Base-by-base conservation (phyloP, 2,329 filamentous ascomycete species). In the Ceratocystis destructans region DNA sequence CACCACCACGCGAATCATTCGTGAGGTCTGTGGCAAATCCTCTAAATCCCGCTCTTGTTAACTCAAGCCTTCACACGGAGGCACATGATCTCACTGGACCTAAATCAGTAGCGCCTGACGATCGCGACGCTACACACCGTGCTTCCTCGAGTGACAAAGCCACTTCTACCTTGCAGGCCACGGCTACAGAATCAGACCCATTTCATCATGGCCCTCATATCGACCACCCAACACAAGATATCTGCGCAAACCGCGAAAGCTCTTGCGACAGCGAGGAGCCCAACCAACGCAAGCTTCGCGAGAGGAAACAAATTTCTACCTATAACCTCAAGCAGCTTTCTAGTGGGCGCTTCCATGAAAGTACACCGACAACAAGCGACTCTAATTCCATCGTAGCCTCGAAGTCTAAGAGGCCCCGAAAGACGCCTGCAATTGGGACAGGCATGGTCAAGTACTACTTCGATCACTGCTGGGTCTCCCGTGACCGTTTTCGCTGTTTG, bases 291-390 rank as follows among this genome's bases (percentile, higher is more conserved):
- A 46, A 44, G 6, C 62, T 64, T 4, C 62, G 62, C 8, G 28
- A 53, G 25, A n/a, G 62, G 25, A 64, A 37, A 22, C 62, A 62
- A 61, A 48, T 44, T 3, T 37, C 64, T 15, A 68, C 66, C 2
- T 86, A 86, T 71, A 86, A 86, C 69, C 73, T 86, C 46, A 85
- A 84, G 71, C 75, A 80, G 12, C 74, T 86, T 17, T 85, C 80
- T 72, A 81, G 83, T 70, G 20, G 44, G 4, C 55, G 55, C 37
- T 46, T 65, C 31, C 41, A 28, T 8, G 53, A 65, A 37, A 12
- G 15, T 15, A 65, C 41, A 1, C 41, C 41, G 17, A 28, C 15
- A 20, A 20, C 15, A 15, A 65, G 53, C 25, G 53, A 65, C n/a
- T 12, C 64, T 8, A 25, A 50, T 10, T 6, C 64, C 15, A 25